phyloP scores from a whole-genome alignment of 805 yeast genomes.

The Ogataea wickerhamii region DNA sequence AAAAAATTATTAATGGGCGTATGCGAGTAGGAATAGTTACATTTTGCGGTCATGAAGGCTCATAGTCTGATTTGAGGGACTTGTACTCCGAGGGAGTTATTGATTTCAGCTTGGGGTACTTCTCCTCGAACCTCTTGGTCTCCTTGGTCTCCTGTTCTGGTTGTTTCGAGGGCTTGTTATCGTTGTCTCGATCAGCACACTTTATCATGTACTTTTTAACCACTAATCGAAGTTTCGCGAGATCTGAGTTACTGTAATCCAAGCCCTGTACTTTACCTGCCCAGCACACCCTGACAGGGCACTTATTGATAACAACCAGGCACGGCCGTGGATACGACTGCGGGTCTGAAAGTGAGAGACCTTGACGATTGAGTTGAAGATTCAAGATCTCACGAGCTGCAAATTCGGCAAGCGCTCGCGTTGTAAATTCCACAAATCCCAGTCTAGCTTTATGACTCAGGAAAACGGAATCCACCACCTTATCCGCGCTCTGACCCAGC shows the following conservation, averaged over 20 bases:
- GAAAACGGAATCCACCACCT: constrained; percentile 44
- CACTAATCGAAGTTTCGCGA: constrained; percentile 45
- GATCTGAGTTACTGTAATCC: constrained; percentile 44
- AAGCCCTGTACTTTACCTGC: constrained; percentile 38
- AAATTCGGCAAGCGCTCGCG: constrained; percentile 50
- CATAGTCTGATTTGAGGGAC: constrained; percentile 10
- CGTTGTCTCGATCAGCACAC: constrained; percentile 41
- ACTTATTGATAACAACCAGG: constrained; percentile 31
- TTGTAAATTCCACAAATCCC: constrained; percentile 58
- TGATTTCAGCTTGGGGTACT: too few species aligned
- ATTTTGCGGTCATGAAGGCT: constrained; percentile 7
- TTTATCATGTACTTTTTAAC: constrained; percentile 53
- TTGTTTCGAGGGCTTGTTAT: neutral
- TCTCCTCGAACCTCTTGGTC: neutral
- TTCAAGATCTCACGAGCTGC: constrained; percentile 25
- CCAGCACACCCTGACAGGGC: constrained; percentile 55
- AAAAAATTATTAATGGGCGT: constrained; percentile 3
- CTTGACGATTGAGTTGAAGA: constrained; percentile 5
- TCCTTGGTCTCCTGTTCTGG: neutral
- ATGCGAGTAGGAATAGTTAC: too few species aligned
- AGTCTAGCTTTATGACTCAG: constrained; percentile 57
- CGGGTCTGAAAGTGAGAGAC: neutral
- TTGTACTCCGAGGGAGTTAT: constrained; percentile 9
- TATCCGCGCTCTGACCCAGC: constrained; percentile 10
- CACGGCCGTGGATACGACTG: constrained; percentile 26